phyloP scores from a whole-genome alignment of 2,329 filamentous ascomycete species.

The Biscogniauxia sp. region DNA sequence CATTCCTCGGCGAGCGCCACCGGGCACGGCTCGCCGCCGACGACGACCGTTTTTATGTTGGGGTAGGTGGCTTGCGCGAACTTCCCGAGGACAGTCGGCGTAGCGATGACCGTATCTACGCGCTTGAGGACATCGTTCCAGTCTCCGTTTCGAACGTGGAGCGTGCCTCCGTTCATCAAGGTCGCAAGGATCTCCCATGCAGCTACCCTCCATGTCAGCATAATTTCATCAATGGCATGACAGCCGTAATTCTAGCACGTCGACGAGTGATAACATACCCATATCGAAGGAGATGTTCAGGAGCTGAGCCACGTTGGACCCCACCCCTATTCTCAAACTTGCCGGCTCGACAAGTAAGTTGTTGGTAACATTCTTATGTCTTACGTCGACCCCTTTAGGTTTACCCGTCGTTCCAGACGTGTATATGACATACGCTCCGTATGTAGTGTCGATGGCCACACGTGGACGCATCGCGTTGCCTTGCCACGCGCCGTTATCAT shows the following conservation, averaged over 20 bases:
- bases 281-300: conserved; percentile 61
- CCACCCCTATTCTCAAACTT: conserved; percentile 47
- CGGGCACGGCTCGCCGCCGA: conserved; percentile 50
- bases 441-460: conserved; percentile 11
- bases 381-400: conserved; percentile 58
- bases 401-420: conserved; percentile 58
- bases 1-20: conserved; percentile 53
- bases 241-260: conserved; percentile 5
- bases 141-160: conserved; percentile 49
- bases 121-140: conserved; percentile 47
- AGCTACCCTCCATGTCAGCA: conserved; percentile 34
- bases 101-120: conserved; percentile 54
- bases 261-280: conserved; percentile 42
- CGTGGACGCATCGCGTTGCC: conserved; percentile 15
- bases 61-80: conserved; percentile 46
- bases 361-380: conserved; percentile 54
- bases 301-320: conserved; percentile 53
- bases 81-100: conserved; percentile 52
- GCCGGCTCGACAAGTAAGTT: conserved; percentile 46
- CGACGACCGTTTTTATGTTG: conserved; percentile 51
- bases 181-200: conserved; percentile 60
- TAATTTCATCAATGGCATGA: not conserved
- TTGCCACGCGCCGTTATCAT: not conserved
- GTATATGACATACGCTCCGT: conserved; percentile 36
- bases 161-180: conserved; percentile 56